phyloP scores from a whole-genome alignment of 1,139 yeast genomes.

The Hyphopichia buzzinii region DNA sequence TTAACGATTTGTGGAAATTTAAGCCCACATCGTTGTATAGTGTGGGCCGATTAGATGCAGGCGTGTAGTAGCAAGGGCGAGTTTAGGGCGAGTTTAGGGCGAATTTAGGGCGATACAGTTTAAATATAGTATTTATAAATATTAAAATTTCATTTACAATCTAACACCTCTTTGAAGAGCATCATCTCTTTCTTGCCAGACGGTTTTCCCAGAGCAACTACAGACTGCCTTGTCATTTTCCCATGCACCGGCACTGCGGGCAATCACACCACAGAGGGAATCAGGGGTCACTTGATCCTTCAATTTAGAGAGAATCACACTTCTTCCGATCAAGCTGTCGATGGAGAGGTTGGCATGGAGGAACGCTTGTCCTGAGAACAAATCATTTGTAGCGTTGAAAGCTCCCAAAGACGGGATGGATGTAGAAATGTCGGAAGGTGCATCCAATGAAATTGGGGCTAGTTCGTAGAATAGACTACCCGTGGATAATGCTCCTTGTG shows the following conservation, averaged over 20 bases:
- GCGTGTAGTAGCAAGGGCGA: background rate
- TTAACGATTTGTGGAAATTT: too few species aligned
- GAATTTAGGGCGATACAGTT: background rate
- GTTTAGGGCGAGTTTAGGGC: background rate
- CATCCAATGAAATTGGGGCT: constrained; percentile 45
- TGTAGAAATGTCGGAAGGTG: constrained; percentile 32
- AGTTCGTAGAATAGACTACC: constrained; percentile 53
- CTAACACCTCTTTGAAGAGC: constrained; percentile 57
- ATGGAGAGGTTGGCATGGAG: constrained; percentile 58
- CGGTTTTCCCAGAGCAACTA: constrained; percentile 90
- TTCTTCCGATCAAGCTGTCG: constrained; percentile 73
- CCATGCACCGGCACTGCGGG: constrained; percentile 97
- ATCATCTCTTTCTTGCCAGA: constrained; percentile 91
- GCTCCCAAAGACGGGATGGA: constrained; percentile 42
- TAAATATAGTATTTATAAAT: too few species aligned
- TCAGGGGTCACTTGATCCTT: constrained; percentile 37
- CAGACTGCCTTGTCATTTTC: constrained; percentile 92
- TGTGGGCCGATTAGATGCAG: background rate
- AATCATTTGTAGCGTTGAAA: constrained; percentile 10
- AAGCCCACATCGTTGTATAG: too few species aligned
- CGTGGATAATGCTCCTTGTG: constrained; percentile 68
- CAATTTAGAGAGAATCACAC: constrained; percentile 58
- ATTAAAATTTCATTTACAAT: too few species aligned
- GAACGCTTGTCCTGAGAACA: constrained; percentile 62
- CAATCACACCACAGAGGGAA: constrained; percentile 80